Evolutionary conservation across 441 rosid genomes (phyloP), one percentile per base, ranked within the genome.

Genomic region (Dalechampia spathulata): DNA sequence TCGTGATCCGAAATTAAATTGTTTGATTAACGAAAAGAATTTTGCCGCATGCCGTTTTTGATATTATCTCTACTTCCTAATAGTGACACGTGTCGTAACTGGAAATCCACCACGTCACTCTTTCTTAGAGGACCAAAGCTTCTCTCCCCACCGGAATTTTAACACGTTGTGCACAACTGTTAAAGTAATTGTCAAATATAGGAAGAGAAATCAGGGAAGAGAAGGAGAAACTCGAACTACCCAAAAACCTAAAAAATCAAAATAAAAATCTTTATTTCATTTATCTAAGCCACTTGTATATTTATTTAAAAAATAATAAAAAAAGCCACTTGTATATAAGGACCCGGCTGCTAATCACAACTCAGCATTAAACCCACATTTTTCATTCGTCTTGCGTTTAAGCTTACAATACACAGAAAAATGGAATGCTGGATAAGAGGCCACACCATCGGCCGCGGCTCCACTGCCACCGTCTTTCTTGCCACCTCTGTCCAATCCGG

Each of bases 391-490:
- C 46, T 42, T 7, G 2, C 6, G 12, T 21, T 25, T 52, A 58
- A 16, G 22, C 52, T 60, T 48, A 25, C 65, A 4, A 28, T 28
- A 28, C n/a, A n/a, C n/a, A 38, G 14, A 37, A 17, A 56, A 61
- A 87, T 85, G 94, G 70, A 78, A 52, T 85, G 75, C 52, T 88
- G 96, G 94, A 83, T 75, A 6, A 78, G 90, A 68, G 85, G 86
- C 55, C 76, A 55, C 49, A 47, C 59, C 25, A 47, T 89, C 48
- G 96, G 96, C 77, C 76, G 47, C 27, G 90, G 92, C 77, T 82
- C 96, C 57, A n/a, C n/a, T n/a, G n/a, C n/a, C n/a, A n/a, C n/a
- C n/a, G n/a, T n/a, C n/a, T n/a, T n/a, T n/a, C n/a, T 81, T 27
- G 92, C 90, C 63, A 72, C 76, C 38, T 67, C 76, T 46, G 51